phyloP scores from a whole-genome alignment of 2,329 filamentous ascomycete species.

The Colletotrichum coccodes region DNA sequence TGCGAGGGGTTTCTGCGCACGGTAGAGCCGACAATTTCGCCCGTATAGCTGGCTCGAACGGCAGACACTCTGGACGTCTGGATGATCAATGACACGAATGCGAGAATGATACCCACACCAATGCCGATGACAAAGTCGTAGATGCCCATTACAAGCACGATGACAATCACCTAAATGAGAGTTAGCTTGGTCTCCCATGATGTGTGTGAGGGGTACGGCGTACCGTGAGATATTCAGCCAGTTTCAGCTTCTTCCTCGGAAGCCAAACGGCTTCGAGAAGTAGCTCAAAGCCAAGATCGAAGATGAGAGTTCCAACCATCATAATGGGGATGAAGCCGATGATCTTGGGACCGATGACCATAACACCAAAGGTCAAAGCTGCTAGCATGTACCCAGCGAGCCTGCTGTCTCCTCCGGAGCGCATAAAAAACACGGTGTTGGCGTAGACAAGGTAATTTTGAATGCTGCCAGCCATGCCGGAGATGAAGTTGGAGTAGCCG shows the following conservation, averaged over 20 bases:
- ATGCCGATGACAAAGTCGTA: conserved; percentile 98
- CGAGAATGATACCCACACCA: conserved; percentile 88
- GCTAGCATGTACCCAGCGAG: conserved; percentile 89
- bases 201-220: conserved; percentile 36
- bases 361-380: conserved; percentile 79
- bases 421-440: conserved; percentile 96
- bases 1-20: conserved; percentile 92
- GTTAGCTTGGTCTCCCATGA: conserved; percentile 36
- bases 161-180: conserved; percentile 73
- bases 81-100: conserved; percentile 90
- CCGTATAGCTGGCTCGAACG: conserved; percentile 89
- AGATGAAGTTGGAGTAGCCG: conserved; percentile 91
- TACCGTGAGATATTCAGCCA: conserved; percentile 88
- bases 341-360: conserved; percentile 85
- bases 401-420: conserved; percentile 87
- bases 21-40: conserved; percentile 89
- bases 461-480: conserved; percentile 87
- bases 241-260: conserved; percentile 87
- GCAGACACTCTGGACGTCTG: conserved; percentile 92
- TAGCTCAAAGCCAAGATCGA: conserved; percentile 92
- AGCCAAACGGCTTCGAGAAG: conserved; percentile 88
- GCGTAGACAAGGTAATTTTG: conserved; percentile 98
- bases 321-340: conserved; percentile 97
- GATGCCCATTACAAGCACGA: conserved; percentile 94
- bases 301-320: conserved; percentile 96